Evolutionary conservation across 1,284 basidiomycete genomes (phyloP), one percentile per base, ranked within the genome.

Genomic region (Flammula alnicola): DNA sequence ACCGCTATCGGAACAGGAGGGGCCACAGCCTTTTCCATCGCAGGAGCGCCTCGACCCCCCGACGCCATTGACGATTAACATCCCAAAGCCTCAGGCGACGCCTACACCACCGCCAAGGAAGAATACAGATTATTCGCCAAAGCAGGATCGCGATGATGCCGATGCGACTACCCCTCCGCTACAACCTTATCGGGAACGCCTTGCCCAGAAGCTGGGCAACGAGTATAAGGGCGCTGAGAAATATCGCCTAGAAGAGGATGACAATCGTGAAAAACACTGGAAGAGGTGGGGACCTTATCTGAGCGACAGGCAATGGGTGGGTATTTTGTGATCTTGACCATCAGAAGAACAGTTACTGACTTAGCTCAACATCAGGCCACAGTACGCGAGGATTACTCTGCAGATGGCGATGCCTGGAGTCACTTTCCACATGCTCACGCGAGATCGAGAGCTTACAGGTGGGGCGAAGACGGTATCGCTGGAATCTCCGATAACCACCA

Each of bases 221-320:
- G 73, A 80, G 12, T 90, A 90, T 61, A 74, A 80, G 36, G 84
- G 87, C 25, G 80, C 77, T 19, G 90, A 92, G 68, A 76, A 76
- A 46, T 73, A 84, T 68, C 84, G 91, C 46, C 79, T 97, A 12
- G 72, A 83, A 37, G 84, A 92, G 62, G 86, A 88, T 55, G 80
- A 77, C 50, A 72, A 76, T 39, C 85, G 82, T 63, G 73, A 78
- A 56, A 69, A 79, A 79, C 94, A 98, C 70, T 99, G 96, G 96
- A 98, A 98, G 73, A 81, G 93, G 61, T 98, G 96, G 96, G 96
- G 96, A 22, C 96, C 96, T 12, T 98, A 98, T 74, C 80, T 99
- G 54, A 90, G 88, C 56, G 96, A 99, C 73, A 81, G 96, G 52
- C 96, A 98, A 79, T 99, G 96, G 96, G 95, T 92, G 58, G 61